Base-by-base conservation (phyloP, 345 rosid species). In the Eutrema yunnanense region DNA sequence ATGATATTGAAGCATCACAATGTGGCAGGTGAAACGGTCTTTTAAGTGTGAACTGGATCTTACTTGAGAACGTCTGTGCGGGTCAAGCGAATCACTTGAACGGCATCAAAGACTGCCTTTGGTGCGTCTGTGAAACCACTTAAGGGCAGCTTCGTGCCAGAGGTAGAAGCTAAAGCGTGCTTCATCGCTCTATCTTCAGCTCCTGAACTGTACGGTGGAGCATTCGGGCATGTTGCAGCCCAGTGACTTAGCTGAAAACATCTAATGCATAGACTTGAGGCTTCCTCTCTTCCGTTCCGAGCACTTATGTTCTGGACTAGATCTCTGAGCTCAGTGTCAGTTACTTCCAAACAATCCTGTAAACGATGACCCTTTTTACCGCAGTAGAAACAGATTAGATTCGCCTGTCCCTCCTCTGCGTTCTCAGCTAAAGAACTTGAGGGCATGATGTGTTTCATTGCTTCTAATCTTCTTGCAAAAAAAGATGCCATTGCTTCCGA, bases 221-320 rank as follows among this genome's bases (percentile, higher is more conserved):
- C 73, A 51, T 63, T 76, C 2, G 92, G 96, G 65, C 94, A 93
- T 26, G 81, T 54, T 72, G 83, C 78, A 65, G 97, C 97, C 98
- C 97, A 90, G 65, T 93, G 97, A 78, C 74, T 78, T 48, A 75
- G 81, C 80, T 84, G 87, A 75, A 80, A 86, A 80, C 97, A 87
- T 82, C 86, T 85, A 63, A 87, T 78, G 73, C 93, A 87, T 56
- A 83, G 58, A 70, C 82, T 73, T 73, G 86, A 72, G 13, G 73
- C 63, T 65, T 74, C 84, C 62, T 86, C 79, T 46, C 54, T 75
- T 26, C 78, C 77, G 55, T 77, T 69, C 53, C 74, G 72, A 43
- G 81, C 75, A 73, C 71, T 83, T 41, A 79, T 32, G 66, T 78
- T 84, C 63, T 67, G 78, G 37, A 81, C 51, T 41, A 90, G 79